Evolutionary conservation across 371 early-diverging fungal genomes (phyloP).

Genomic region (Coemansia sp.): DNA sequence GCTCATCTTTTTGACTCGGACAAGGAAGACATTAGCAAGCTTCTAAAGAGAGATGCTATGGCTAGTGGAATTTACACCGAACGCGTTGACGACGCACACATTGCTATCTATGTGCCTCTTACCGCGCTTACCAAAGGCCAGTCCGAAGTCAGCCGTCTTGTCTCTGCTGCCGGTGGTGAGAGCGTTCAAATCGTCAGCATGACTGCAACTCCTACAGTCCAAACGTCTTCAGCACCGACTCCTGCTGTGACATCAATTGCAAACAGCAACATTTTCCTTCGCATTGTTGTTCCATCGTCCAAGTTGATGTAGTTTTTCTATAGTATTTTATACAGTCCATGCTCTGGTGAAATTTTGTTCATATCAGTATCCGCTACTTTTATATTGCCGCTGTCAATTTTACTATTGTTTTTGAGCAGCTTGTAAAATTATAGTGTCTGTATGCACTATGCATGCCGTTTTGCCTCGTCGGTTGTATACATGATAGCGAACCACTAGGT

Average conservation of each 20-base stretch:
- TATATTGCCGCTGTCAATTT: no score
- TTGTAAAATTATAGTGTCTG: no score
- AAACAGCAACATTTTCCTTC: slow-evolving; percentile 22
- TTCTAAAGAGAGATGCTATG: slow-evolving; percentile 12
- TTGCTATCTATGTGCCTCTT: slow-evolving; percentile 36
- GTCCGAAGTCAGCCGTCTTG: slow-evolving; percentile 20
- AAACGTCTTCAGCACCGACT: slow-evolving; percentile 30
- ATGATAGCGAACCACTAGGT: no score
- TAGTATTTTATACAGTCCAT: neutral
- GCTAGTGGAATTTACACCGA: slow-evolving; percentile 26
- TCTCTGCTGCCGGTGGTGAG: slow-evolving; percentile 17
- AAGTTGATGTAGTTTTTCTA: neutral
- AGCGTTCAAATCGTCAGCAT: slow-evolving; percentile 28
- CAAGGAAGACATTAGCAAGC: slow-evolving; percentile 14
- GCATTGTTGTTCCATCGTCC: slow-evolving; percentile 30
- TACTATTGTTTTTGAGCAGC: no score
- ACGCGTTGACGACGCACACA: slow-evolving; percentile 21
- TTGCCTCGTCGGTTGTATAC: no score
- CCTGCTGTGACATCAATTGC: slow-evolving; percentile 15
- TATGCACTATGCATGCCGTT: no score
- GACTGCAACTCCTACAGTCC: slow-evolving; percentile 22
- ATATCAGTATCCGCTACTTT: no score
- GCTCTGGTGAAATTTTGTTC: neutral
- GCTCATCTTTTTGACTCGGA: slow-evolving; percentile 27
- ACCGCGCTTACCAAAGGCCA: slow-evolving; percentile 25